Conservation (phyloP, 1,284 basidiomycete genomes). For the Austroboletus novae-zelandiae region DNA sequence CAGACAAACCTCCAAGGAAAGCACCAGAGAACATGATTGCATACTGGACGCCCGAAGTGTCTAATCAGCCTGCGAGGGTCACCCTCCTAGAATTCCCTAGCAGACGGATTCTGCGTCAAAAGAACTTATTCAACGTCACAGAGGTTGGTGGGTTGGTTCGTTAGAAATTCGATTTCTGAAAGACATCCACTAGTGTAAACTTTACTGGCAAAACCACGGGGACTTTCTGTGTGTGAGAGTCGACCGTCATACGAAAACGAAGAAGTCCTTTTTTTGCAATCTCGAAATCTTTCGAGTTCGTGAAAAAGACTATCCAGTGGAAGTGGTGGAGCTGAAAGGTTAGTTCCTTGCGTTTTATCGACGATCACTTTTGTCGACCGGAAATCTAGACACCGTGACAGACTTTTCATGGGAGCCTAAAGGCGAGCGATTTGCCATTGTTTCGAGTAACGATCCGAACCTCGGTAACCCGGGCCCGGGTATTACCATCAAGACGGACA, state of each 20-base stretch:
- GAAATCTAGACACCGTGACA: conserved; percentile 80
- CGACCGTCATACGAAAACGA: conserved; percentile 98
- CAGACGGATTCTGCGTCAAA: conserved; percentile 84
- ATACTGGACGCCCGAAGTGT: conserved; percentile 97
- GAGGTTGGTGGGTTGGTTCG: conserved; percentile 60
- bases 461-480: conserved; percentile 87
- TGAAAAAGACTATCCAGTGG: conserved; percentile 98
- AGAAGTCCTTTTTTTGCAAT: conserved; percentile 99
- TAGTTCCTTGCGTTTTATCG: conserved; percentile 1
- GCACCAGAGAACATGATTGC: conserved; percentile 90
- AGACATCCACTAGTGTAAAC: conserved; percentile 74
- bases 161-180: conserved; percentile 1
- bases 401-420: conserved; percentile 99
- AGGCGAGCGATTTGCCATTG: conserved; percentile 94
- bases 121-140: conserved; percentile 98
- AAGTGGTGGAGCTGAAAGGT: conserved; percentile 97
- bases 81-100: conserved; percentile 89
- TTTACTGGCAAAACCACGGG: conserved; percentile 99
- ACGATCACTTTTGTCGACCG: conserved; percentile 9
- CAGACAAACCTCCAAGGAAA: conserved; percentile 57
- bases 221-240: conserved; percentile 99
- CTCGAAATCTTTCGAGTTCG: conserved; percentile 97
- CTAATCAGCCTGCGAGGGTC: conserved; percentile 96
- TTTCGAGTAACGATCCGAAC: conserved; percentile 94
- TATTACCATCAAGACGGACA: conserved; percentile 92